Evolutionary conservation across 1,139 yeast species (phyloP).

Genomic region (Yamadazyma taylorii): DNA sequence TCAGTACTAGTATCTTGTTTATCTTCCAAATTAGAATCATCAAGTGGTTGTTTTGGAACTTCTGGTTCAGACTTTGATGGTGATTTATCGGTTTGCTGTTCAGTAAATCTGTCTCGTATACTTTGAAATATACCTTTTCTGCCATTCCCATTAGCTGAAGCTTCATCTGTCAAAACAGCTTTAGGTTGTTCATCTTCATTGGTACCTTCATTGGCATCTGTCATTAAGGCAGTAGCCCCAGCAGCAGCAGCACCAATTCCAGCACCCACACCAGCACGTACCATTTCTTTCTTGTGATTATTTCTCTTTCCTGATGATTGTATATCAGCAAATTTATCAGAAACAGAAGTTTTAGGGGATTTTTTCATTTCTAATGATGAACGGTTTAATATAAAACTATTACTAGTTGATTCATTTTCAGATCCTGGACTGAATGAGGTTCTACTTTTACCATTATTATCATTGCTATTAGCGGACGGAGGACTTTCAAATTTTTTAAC

Average conservation of each 20-base stretch:
- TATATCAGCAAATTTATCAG: constrained; percentile 3
- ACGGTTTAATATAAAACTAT: constrained; percentile 19
- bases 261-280: constrained; percentile 12
- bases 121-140: constrained; percentile 38
- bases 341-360: constrained; percentile 9
- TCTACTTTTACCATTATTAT: constrained; percentile 5
- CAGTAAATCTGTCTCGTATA: constrained; percentile 30
- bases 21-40: constrained; percentile 2
- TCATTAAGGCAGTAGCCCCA: constrained; percentile 6
- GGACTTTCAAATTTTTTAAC: constrained; percentile 42
- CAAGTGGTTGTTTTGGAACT: not conserved
- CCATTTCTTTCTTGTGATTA: not conserved
- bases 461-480: constrained; percentile 12
- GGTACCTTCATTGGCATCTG: constrained; percentile 7
- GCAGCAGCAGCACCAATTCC: constrained; percentile 12
- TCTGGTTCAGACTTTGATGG: not conserved
- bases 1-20: constrained; percentile 21
- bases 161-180: not conserved
- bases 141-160: constrained; percentile 10
- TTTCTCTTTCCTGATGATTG: not conserved
- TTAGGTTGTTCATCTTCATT: constrained; percentile 2
- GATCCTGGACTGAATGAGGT: constrained; percentile 10
- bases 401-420: constrained; percentile 14
- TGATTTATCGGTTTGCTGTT: not conserved
- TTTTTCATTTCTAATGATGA: constrained; percentile 20